These are phyloP conservation scores for Leccinum fibrillosum DNA, from an alignment of 768 basidiomycete genomes.

Conservation along the genomic window DNA sequence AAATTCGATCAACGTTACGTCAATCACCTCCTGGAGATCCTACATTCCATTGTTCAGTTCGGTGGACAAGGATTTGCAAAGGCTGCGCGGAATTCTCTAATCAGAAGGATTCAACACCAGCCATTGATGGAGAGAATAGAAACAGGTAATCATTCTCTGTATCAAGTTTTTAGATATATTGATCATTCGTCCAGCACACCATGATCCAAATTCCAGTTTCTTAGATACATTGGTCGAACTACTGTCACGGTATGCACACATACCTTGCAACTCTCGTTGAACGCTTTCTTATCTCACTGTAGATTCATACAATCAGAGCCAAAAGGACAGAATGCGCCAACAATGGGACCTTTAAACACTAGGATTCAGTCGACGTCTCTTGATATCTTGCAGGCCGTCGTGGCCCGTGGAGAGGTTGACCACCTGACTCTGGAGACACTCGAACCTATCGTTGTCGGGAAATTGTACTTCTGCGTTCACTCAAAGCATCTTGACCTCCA, in stretches of 20 bases:
- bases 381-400: constrained; percentile 79
- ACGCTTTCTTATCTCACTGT: constrained; percentile 4
- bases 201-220: constrained; percentile 60
- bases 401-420: constrained; percentile 81
- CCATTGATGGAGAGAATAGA: constrained; percentile 62
- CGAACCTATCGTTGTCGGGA: constrained; percentile 68
- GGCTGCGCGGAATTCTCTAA: constrained; percentile 58
- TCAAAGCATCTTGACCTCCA: constrained; percentile 74
- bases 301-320: constrained; percentile 84
- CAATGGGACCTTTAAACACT: constrained; percentile 61
- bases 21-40: constrained; percentile 70
- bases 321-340: constrained; percentile 38
- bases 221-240: constrained; percentile 74
- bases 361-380: constrained; percentile 70
- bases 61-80: constrained; percentile 88
- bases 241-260: constrained; percentile 67
- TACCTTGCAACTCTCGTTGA: background rate
- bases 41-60: constrained; percentile 76
- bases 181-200: constrained; percentile 25
- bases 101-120: constrained; percentile 63
- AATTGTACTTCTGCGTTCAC: constrained; percentile 75
- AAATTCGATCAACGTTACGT: constrained; percentile 75
- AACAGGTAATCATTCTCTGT: constrained; percentile 40
- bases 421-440: constrained; percentile 53
- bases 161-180: constrained; percentile 2